These are phyloP conservation scores for Beta lomatogona DNA, from an alignment of 179 eudicot genomes.

Conservation along the genomic window DNA sequence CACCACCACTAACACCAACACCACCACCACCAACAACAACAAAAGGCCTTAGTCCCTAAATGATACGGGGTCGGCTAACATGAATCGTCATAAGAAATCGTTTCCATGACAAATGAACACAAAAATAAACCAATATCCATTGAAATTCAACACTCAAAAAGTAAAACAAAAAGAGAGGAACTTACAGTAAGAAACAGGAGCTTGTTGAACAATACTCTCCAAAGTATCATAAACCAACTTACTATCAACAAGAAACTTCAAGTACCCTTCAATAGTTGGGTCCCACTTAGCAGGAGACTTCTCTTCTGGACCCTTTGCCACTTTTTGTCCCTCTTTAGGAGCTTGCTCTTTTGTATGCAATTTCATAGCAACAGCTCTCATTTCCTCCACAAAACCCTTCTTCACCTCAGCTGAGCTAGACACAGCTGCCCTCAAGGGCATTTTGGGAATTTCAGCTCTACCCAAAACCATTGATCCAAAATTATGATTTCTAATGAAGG, in stretches of 20 bases:
- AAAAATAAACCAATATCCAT: no score
- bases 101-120: no score
- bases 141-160: no score
- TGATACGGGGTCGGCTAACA: no score
- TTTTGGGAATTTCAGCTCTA: conserved; percentile 20
- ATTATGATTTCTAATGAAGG: neutral
- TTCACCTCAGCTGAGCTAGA: conserved; percentile 47
- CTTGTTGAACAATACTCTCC: conserved; percentile 68
- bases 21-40: no score
- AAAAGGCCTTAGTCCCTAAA: no score
- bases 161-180: neutral
- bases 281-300: conserved; percentile 79
- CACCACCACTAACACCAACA: no score
- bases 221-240: conserved; percentile 83
- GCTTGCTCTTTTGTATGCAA: conserved; percentile 87
- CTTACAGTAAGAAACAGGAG: conserved; percentile 81
- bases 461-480: conserved; percentile 30
- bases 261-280: conserved; percentile 76
- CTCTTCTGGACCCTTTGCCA: conserved; percentile 54
- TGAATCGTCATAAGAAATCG: no score
- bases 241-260: conserved; percentile 91
- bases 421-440: conserved; percentile 26
- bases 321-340: conserved; percentile 74
- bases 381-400: conserved; percentile 93
- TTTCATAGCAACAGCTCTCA: conserved; percentile 95